Base-by-base conservation (phyloP, 2,329 filamentous ascomycete species). In the Xylaria sp. region DNA sequence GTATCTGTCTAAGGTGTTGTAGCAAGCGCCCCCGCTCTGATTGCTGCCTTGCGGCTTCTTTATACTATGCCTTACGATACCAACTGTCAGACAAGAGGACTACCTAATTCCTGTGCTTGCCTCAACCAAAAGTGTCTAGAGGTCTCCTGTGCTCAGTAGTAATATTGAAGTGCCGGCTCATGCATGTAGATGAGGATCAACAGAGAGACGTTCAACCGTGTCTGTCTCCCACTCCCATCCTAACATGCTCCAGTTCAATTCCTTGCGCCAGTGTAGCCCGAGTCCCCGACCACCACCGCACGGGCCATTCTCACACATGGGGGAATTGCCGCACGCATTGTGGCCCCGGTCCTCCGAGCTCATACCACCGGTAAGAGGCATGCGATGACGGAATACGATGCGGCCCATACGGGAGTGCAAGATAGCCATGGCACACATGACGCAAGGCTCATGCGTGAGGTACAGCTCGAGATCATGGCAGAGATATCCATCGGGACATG, bases 351-450 rank as follows among this genome's bases (percentile, higher is more conserved):
- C 85, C 76, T 96, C 92, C 21, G 92, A 89, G 71, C 89, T 90
- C 79, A 97, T 82, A 45, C 92, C 94, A 52, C 94, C 94, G 12
- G 91, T 96, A 66, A 87, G 80, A 49, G 86, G 84, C 90, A 96
- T 95, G 58, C 91, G 86, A 65, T 88, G 84, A 66, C 87, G 87
- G 77, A 97, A 96, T 40, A 96, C 84, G 54, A 94, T 91, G 56
- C 90, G 89, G 46, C 92, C 89, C 83, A 99, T 97, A 53, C 95
- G 87, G 8, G 94, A 97, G 75, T 98, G 94, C 21, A 98, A 83
- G 70, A 98, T 90, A 1, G 92, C 95, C 95, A 98, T 98, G 37
- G 91, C 92, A 78, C 95, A 99, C 86, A 96, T 96, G 63, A 96
- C 86, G 75, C 95, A 99, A 4, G 95, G 95, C 78, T 99, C 95